Conservation (phyloP, 1,284 basidiomycete genomes). For the Papiliotrema flavescens region DNA sequence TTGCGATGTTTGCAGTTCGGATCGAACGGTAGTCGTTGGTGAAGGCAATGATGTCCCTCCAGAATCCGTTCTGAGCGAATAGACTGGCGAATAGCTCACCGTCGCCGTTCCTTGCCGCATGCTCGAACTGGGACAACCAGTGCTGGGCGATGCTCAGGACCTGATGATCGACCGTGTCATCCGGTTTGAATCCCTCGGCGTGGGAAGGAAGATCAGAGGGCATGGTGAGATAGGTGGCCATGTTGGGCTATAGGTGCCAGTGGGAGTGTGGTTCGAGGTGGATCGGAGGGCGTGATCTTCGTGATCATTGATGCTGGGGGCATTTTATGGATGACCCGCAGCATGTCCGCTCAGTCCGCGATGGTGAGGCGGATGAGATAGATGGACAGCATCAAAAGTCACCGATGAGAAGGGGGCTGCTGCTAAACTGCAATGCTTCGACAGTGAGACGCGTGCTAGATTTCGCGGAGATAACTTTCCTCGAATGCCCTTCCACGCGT, state of each 20-base stretch:
- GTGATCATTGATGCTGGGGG: not conserved
- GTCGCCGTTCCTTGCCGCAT: conserved; percentile 17
- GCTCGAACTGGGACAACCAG: conserved; percentile 25
- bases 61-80: conserved; percentile 32
- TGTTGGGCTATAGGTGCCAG: not conserved
- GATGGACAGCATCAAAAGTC: too few species aligned
- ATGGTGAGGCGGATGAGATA: not conserved
- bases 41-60: conserved; percentile 34
- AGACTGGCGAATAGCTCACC: conserved; percentile 22
- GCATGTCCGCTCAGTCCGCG: too few species aligned
- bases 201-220: conserved; percentile 26
- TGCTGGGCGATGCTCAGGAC: conserved; percentile 20
- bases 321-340: not conserved
- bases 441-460: too few species aligned
- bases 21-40: conserved; percentile 36
- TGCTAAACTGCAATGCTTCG: too few species aligned
- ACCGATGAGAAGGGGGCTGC: too few species aligned
- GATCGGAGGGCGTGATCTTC: not conserved
- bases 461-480: too few species aligned
- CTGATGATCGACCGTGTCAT: conserved; percentile 20
- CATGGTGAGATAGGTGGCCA: conserved; percentile 9
- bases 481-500: too few species aligned
- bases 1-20: conserved; percentile 21
- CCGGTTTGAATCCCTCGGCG: conserved; percentile 23
- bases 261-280: not conserved